Evolutionary conservation across 371 early-diverging fungal species (phyloP).

Genomic region (Mucor irregularis): DNA sequence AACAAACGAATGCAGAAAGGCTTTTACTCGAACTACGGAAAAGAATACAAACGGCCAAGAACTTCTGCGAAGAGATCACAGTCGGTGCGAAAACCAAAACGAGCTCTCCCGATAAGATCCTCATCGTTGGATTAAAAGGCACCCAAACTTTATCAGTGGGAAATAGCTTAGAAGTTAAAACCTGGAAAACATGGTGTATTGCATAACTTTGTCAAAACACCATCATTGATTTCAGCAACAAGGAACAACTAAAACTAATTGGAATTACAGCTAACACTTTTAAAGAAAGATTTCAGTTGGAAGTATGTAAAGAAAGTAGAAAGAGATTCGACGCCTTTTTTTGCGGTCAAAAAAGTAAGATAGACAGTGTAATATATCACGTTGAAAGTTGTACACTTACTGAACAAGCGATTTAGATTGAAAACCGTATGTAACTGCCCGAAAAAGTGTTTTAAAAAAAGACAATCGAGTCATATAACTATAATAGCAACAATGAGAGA

Average conservation of each 20-base stretch:
- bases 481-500: slow-evolving; percentile 4
- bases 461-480: not conserved
- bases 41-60: slow-evolving; percentile 10
- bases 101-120: not conserved
- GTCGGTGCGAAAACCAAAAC: slow-evolving; percentile 6
- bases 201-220: slow-evolving; percentile 1
- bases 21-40: too few relatives aligned
- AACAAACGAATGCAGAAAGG: too few relatives aligned
- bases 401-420: slow-evolving; percentile 12
- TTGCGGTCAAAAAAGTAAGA: slow-evolving; percentile 5
- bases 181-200: slow-evolving; percentile 8
- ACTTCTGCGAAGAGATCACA: not conserved
- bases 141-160: not conserved
- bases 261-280: not conserved
- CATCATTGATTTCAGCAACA: slow-evolving; percentile 9
- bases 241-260: slow-evolving; percentile 4
- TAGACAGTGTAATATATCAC: slow-evolving; percentile 12
- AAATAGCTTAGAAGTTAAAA: not conserved
- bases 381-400: slow-evolving; percentile 14
- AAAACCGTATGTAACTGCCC: slow-evolving; percentile 8
- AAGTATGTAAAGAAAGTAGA: slow-evolving; percentile 3
- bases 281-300: slow-evolving; percentile 4
- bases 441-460: slow-evolving; percentile 2
- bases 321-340: not conserved
- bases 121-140: slow-evolving; percentile 4